phyloP scores from a whole-genome alignment of 495 filamentous ascomycete genomes.

The Bacidia rubella region DNA sequence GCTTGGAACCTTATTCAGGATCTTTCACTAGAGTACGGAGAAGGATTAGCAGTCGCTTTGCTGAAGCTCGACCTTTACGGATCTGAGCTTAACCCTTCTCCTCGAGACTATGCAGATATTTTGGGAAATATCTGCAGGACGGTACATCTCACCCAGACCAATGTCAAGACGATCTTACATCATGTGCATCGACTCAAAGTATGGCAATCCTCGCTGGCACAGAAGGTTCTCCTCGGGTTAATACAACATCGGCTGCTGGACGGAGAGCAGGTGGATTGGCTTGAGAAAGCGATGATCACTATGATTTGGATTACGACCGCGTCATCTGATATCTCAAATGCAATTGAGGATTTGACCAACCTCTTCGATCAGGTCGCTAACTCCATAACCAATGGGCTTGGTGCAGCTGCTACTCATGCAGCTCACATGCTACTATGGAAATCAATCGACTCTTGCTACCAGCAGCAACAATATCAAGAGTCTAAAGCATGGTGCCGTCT shows the following conservation, averaged over 20 bases:
- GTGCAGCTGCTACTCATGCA: conserved; percentile 49
- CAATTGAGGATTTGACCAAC: conserved; percentile 22
- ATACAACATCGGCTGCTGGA: conserved; percentile 32
- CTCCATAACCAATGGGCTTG: conserved; percentile 26
- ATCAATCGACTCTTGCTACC: conserved; percentile 43
- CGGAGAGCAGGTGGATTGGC: conserved; percentile 36
- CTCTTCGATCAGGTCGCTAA: conserved; percentile 28
- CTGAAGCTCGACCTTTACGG: conserved; percentile 54
- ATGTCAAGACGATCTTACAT: conserved; percentile 56
- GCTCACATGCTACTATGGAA: conserved; percentile 73
- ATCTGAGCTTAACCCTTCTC: conserved; percentile 19
- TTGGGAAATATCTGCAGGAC: conserved; percentile 41
- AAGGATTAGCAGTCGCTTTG: conserved; percentile 50
- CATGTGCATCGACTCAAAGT: conserved; percentile 54
- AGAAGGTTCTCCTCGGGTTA: conserved; percentile 23
- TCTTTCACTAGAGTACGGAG: conserved; percentile 46
- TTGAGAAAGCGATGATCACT: conserved; percentile 50
- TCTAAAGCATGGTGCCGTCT: conserved; percentile 61
- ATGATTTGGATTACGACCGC: conserved; percentile 44
- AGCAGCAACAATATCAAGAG: conserved; percentile 35
- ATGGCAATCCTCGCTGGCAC: conserved; percentile 19
- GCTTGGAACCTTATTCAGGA: conserved; percentile 44
- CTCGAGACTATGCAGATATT: conserved; percentile 36
- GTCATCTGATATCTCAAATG: conserved; percentile 16
- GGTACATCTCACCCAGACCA: conserved; percentile 43